Conservation (phyloP, 768 basidiomycete genomes). For the Gloeophyllum trabeum region DNA sequence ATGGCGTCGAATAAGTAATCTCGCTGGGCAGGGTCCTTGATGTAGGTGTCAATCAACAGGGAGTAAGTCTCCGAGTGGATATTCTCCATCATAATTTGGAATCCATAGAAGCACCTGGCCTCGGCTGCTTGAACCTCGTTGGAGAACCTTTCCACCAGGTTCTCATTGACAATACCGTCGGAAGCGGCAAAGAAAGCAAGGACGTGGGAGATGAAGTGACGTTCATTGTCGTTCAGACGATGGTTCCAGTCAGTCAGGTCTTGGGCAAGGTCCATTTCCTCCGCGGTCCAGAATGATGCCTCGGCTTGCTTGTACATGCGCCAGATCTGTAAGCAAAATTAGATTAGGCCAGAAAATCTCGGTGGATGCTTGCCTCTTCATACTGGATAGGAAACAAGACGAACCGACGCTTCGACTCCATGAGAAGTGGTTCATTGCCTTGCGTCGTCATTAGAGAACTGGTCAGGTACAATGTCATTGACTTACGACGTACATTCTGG, state of each 20-base stretch:
- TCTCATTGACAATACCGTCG: conserved; percentile 95
- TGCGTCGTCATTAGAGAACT: conserved; percentile 1
- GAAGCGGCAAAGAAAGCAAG: conserved; percentile 96
- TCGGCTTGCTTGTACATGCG: conserved; percentile 92
- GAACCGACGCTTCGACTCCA: conserved; percentile 68
- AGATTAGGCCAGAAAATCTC: neutral
- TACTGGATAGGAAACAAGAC: conserved; percentile 93
- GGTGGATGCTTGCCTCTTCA: conserved; percentile 48
- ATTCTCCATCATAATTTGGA: conserved; percentile 99
- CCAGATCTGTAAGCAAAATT: conserved; percentile 58
- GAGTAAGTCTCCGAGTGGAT: conserved; percentile 97
- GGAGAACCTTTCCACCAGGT: conserved; percentile 88
- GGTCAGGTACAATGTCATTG: neutral
- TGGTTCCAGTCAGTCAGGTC: conserved; percentile 80
- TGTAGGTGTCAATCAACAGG: conserved; percentile 89
- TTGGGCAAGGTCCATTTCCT: conserved; percentile 84
- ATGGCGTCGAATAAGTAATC: conserved; percentile 85
- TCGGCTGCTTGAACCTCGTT: conserved; percentile 88
- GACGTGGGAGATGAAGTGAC: conserved; percentile 84
- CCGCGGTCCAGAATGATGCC: conserved; percentile 89
- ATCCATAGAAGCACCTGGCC: conserved; percentile 93
- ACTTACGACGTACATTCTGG: conserved; percentile 29
- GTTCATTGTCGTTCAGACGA: conserved; percentile 71
- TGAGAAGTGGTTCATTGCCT: conserved; percentile 77
- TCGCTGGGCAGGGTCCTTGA: conserved; percentile 68